Conservation (phyloP, 1,139 yeast genomes). For the Insectozyma bohioensis region DNA sequence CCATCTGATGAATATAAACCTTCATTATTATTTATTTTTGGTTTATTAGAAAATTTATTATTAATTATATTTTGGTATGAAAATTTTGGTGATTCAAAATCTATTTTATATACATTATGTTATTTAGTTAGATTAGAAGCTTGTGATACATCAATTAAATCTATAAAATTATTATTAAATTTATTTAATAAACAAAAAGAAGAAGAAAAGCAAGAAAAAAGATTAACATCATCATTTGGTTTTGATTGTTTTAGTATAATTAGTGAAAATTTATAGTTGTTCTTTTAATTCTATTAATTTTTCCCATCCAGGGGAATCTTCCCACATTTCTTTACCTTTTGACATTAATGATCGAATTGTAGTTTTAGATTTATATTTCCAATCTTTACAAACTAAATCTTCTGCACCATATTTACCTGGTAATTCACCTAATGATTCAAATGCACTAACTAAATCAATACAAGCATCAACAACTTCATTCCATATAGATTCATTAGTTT, state of each 20-base stretch:
- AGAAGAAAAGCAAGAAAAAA: constrained; percentile 10
- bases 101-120: constrained; percentile 11
- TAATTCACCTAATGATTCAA: constrained; percentile 79
- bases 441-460: constrained; percentile 79
- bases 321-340: constrained; percentile 79
- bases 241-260: constrained; percentile 30
- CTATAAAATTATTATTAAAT: constrained; percentile 2
- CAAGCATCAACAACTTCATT: constrained; percentile 79
- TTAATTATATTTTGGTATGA: constrained; percentile 13
- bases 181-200: constrained; percentile 7
- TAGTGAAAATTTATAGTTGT: constrained; percentile 29
- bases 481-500: constrained; percentile 66
- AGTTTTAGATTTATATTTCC: constrained; percentile 83
- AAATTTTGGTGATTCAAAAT: constrained; percentile 6
- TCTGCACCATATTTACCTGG: constrained; percentile 87
- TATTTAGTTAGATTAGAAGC: constrained; percentile 14
- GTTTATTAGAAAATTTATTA: constrained; percentile 11
- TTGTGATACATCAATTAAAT: constrained; percentile 7
- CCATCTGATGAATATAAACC: too few species aligned
- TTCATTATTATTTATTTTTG: constrained; percentile 9
- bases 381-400: constrained; percentile 82
- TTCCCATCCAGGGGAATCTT: constrained; percentile 77
- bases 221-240: constrained; percentile 28
- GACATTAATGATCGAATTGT: constrained; percentile 74
- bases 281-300: constrained; percentile 55